Base-by-base conservation (phyloP, 1,284 basidiomycete species). In the Phellopilus nigrolimitatus region DNA sequence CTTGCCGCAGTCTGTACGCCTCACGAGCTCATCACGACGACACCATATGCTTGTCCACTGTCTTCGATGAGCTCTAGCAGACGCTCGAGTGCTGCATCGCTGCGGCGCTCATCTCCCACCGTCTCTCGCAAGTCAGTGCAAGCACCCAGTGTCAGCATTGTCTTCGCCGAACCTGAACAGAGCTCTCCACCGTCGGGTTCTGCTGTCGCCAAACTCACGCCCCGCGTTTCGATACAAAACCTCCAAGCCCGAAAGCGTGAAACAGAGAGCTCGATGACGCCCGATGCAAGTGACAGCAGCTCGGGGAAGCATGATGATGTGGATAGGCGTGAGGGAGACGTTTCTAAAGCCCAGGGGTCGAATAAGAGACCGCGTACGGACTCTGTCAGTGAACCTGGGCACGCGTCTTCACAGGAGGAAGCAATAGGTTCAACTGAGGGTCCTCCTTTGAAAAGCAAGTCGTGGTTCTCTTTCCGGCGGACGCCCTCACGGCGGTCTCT, bases 161-260 rank as follows among this genome's bases (percentile, higher is more conserved):
- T 53, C 5, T 49, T 28, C 34, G 51, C 51, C 15, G 51, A 53
- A 43, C 46, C 51, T 12, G 46, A 53, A 40, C 46, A 49, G 24
- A 53, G 46, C 36, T 42, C 48, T 22, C 51, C 51, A 15, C 44
- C 43, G 21, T 25, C 36, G 28, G 51, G 43, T 10, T 30, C 43
- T 30, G 51, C 51, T 28, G 51, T 38, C 12, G 44, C 34, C 2
- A 46, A 27, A 28, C 43, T 52, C 3, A n/a, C 44, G 10, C 51
- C 43, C 9, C 41, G 45, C 15, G 17, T 52, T 4, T 41, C 51
- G 1, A 17, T 44, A 19, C 49, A 51, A 17, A 45, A 27, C 19
- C 10, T 45, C 2, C 41, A 51, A 21, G 24, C 17, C 15, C 19
- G 34, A 25, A 36, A 44, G 34, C 21, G 27, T 28, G 51, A 41